phyloP scores from a whole-genome alignment of 768 basidiomycete genomes.

The Rhodosporidiobolus odoratus region DNA sequence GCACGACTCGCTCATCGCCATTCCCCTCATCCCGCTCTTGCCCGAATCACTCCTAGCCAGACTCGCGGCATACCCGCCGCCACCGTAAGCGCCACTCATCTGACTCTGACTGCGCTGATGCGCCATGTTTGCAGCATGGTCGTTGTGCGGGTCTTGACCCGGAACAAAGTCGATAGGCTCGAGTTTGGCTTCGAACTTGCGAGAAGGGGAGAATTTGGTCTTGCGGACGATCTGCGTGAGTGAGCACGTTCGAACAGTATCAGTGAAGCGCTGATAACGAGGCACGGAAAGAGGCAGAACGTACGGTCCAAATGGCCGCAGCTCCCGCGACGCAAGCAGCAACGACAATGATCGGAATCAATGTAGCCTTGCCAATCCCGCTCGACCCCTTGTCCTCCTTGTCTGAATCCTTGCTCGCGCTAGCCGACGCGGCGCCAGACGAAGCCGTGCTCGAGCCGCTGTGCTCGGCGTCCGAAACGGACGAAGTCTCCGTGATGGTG shows the following conservation, averaged over 20 bases:
- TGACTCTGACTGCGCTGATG: conserved; percentile 20
- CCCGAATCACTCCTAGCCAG: conserved; percentile 26
- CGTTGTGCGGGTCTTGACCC: conserved; percentile 1
- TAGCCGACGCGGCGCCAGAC: background rate
- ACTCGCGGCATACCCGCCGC: conserved; percentile 14
- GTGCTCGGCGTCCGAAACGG: background rate
- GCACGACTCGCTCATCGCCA: conserved; percentile 27
- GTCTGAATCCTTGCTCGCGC: background rate
- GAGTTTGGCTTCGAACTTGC: conserved; percentile 74
- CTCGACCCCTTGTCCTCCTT: background rate
- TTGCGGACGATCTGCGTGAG: conserved; percentile 48
- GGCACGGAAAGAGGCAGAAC: too few species aligned
- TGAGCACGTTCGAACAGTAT: background rate
- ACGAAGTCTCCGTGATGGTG: background rate
- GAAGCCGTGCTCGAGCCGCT: background rate
- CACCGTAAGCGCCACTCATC: conserved; percentile 7
- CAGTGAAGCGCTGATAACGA: background rate
- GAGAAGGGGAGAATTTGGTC: conserved; percentile 79
- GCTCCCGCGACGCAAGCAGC: conserved; percentile 64
- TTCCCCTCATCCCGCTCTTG: conserved; percentile 2
- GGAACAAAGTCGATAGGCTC: conserved; percentile 62
- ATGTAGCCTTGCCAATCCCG: conserved; percentile 17
- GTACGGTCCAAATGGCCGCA: conserved; percentile 72
- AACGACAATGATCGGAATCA: conserved; percentile 63
- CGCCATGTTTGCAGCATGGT: background rate